Evolutionary conservation across 2,329 filamentous ascomycete species (phyloP).

Genomic region (Clonostachys chloroleuca): DNA sequence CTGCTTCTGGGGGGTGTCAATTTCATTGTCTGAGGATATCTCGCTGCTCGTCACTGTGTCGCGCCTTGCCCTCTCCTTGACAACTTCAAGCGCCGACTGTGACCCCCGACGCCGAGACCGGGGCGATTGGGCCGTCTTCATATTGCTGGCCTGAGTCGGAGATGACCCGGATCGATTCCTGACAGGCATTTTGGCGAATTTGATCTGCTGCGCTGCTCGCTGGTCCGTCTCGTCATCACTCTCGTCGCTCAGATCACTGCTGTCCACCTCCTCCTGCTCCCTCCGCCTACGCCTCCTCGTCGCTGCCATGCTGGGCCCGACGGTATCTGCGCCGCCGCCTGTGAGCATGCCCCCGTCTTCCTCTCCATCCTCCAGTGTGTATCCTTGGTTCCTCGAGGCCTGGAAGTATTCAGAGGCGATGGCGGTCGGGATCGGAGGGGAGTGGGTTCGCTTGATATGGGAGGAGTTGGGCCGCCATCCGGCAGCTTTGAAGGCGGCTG

Average conservation of each 20-base stretch:
- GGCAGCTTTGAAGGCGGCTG: slow-evolving; percentile 75
- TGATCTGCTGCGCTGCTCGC: slow-evolving; percentile 83
- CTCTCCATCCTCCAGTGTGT: slow-evolving; percentile 65
- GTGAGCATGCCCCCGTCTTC: slow-evolving; percentile 72
- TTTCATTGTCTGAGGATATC: slow-evolving; percentile 77
- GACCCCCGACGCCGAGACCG: slow-evolving; percentile 59
- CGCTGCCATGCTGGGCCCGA: slow-evolving; percentile 62
- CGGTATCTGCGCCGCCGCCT: slow-evolving; percentile 66
- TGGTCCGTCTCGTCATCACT: slow-evolving; percentile 75
- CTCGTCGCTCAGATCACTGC: slow-evolving; percentile 79
- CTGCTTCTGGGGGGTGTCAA: slow-evolving; percentile 63
- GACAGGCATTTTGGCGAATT: slow-evolving; percentile 93
- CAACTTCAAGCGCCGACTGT: slow-evolving; percentile 64
- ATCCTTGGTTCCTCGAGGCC: slow-evolving; percentile 55
- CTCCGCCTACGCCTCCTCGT: slow-evolving; percentile 62
- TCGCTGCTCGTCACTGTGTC: slow-evolving; percentile 81
- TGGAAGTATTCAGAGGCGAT: slow-evolving; percentile 83
- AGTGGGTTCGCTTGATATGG: slow-evolving; percentile 79
- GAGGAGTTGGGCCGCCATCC: slow-evolving; percentile 73
- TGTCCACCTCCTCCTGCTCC: slow-evolving; percentile 82
- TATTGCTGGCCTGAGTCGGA: slow-evolving; percentile 66
- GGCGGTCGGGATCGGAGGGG: slow-evolving; percentile 79
- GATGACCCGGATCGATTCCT: slow-evolving; percentile 84
- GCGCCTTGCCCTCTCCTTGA: slow-evolving; percentile 64
- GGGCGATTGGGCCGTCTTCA: slow-evolving; percentile 51